Evolutionary conservation across 1,284 basidiomycete species (phyloP).

Genomic region (Leucoagaricus sp.): DNA sequence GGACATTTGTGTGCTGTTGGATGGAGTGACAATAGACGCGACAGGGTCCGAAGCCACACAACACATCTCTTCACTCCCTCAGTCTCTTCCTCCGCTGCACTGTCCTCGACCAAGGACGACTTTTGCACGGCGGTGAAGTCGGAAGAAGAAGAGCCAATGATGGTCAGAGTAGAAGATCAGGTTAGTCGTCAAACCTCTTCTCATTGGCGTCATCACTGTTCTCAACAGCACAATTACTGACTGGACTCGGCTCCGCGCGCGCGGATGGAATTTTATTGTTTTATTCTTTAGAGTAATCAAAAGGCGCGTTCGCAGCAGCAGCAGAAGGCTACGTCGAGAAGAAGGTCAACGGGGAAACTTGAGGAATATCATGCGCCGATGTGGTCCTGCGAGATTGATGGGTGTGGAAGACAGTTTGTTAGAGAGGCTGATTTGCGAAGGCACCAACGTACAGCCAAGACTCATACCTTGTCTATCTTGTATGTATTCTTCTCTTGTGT

Average conservation of each 20-base stretch:
- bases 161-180: conserved; percentile 9
- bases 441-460: conserved; percentile 75
- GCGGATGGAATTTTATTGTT: no score
- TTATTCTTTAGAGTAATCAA: background rate
- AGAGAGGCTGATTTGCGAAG: conserved; percentile 77
- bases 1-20: conserved; percentile 4
- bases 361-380: conserved; percentile 51
- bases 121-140: background rate
- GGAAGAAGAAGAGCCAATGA: background rate
- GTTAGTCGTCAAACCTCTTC: no score
- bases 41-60: background rate
- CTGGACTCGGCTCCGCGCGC: background rate
- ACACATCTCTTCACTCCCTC: background rate
- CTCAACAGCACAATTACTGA: background rate
- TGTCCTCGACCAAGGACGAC: no score
- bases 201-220: no score
- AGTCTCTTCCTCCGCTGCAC: background rate
- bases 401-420: conserved; percentile 76
- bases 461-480: conserved; percentile 71
- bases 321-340: conserved; percentile 49
- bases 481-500: conserved; percentile 38
- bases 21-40: conserved; percentile 9
- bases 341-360: conserved; percentile 40
- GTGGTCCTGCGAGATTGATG: conserved; percentile 78
- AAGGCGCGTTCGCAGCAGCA: conserved; percentile 32